Evolutionary conservation across 768 basidiomycete genomes (phyloP).

Genomic region (Podaxis carcinomalis): DNA sequence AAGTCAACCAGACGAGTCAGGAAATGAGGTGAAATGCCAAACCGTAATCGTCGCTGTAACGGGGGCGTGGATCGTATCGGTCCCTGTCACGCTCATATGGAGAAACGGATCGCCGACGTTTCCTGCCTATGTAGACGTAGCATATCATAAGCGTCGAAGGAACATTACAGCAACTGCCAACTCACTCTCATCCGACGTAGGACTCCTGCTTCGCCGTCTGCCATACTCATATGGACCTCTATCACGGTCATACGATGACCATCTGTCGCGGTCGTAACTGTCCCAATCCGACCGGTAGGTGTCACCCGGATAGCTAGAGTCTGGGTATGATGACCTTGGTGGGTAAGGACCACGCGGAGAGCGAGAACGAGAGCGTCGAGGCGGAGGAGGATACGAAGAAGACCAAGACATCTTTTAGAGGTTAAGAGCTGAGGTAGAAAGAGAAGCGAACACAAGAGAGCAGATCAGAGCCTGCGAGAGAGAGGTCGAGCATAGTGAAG

Average conservation of each 20-base stretch:
- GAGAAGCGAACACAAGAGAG: constrained; percentile 52
- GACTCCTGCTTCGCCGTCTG: constrained; percentile 76
- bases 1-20: constrained; percentile 13
- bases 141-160: constrained; percentile 11
- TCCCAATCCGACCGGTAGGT: constrained; percentile 67
- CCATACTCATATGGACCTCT: constrained; percentile 63
- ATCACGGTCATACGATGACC: constrained; percentile 66
- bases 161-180: constrained; percentile 4
- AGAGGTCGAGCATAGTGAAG: constrained; percentile 87
- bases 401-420: constrained; percentile 70
- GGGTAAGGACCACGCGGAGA: constrained; percentile 64
- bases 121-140: constrained; percentile 47
- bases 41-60: constrained; percentile 83
- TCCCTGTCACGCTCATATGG: constrained; percentile 85
- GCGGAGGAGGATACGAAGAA: constrained; percentile 66
- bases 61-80: constrained; percentile 76
- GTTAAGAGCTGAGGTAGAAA: constrained; percentile 52
- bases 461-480: constrained; percentile 70
- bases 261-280: constrained; percentile 68
- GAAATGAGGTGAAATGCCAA: constrained; percentile 21
- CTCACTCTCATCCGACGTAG: constrained; percentile 62
- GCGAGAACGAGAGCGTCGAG: constrained; percentile 80
- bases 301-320: constrained; percentile 49
- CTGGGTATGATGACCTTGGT: constrained; percentile 52
- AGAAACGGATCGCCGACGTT: constrained; percentile 75